Conservation (phyloP, 768 basidiomycete genomes). For the Xerocomellus intermedius region DNA sequence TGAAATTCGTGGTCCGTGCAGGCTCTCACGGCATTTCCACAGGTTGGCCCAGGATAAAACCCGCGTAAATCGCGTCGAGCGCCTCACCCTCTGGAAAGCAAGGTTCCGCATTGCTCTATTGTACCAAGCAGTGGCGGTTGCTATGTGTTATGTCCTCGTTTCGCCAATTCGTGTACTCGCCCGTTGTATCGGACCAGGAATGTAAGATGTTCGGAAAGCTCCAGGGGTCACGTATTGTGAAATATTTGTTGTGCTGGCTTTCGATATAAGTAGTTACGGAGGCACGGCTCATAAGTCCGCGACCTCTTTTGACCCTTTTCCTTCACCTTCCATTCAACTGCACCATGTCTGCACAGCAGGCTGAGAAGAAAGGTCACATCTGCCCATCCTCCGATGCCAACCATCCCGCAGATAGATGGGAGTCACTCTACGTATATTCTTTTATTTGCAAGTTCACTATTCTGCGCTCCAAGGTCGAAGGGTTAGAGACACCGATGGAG, state of each 20-base stretch:
- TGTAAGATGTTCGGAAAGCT: constrained; percentile 26
- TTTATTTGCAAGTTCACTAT: constrained; percentile 83
- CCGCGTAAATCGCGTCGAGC: constrained; percentile 30
- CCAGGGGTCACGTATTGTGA: constrained; percentile 32
- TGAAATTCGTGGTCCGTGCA: constrained; percentile 28
- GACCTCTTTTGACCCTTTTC: constrained; percentile 36
- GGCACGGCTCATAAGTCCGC: constrained; percentile 34
- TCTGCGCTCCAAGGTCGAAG: constrained; percentile 72
- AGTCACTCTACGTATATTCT: constrained; percentile 79
- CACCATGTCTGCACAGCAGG: constrained; percentile 38
- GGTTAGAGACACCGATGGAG: constrained; percentile 81
- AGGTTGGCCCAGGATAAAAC: constrained; percentile 87
- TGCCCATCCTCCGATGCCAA: constrained; percentile 59
- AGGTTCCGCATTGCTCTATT: constrained; percentile 11
- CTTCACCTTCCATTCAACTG: constrained; percentile 29
- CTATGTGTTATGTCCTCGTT: constrained; percentile 16
- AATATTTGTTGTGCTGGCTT: constrained; percentile 33
- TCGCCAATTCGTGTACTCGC: constrained; percentile 23
- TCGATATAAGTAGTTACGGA: constrained; percentile 41
- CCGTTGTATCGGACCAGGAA: constrained; percentile 17
- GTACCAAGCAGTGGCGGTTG: constrained; percentile 18
- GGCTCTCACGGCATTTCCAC: constrained; percentile 24
- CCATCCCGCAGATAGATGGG: constrained; percentile 84
- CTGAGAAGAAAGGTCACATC: constrained; percentile 50
- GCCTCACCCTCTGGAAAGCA: constrained; percentile 14